These are phyloP conservation scores for Phytophthora macrochlamydospora DNA, from an alignment of 352 stramenopile genomes.

Conservation along the genomic window DNA sequence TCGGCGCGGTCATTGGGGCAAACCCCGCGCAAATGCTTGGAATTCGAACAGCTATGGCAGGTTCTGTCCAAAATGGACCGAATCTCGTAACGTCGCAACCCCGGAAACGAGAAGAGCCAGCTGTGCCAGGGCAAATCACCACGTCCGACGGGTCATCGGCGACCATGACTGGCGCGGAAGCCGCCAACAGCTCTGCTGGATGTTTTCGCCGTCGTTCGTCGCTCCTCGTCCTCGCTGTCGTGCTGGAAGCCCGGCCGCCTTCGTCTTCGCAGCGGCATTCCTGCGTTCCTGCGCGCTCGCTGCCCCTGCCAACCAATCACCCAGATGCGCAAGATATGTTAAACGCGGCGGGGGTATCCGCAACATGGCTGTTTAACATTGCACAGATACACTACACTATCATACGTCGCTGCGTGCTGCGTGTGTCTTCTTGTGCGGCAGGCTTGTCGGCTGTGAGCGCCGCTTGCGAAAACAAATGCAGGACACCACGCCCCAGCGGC, in stretches of 20 bases:
- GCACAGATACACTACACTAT: not conserved
- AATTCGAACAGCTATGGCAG: too few relatives aligned
- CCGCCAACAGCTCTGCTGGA: slow-evolving; percentile 6
- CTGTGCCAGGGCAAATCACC: slow-evolving; percentile 28
- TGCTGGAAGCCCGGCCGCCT: not conserved
- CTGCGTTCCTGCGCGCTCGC: not conserved
- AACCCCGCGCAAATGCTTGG: too few relatives aligned
- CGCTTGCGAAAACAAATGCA: not conserved
- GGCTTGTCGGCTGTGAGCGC: too few relatives aligned
- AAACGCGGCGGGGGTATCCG: slow-evolving; percentile 7
- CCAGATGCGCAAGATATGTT: slow-evolving; percentile 8
- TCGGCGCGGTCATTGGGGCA: not conserved
- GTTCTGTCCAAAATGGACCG: not conserved
- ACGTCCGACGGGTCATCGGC: slow-evolving; percentile 18
- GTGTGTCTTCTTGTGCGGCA: too few relatives aligned
- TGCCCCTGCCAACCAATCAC: not conserved
- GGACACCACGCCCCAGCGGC: not conserved
- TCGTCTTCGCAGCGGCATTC: not conserved
- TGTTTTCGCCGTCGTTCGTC: not conserved
- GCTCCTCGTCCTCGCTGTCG: not conserved
- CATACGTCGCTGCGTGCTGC: too few relatives aligned
- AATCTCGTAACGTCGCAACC: not conserved
- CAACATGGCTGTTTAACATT: not conserved
- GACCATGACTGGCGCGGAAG: slow-evolving; percentile 15
- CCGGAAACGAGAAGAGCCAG: not conserved